Base-by-base conservation (phyloP, 2,329 filamentous ascomycete genomes). In the Botryosphaeria agaves region DNA sequence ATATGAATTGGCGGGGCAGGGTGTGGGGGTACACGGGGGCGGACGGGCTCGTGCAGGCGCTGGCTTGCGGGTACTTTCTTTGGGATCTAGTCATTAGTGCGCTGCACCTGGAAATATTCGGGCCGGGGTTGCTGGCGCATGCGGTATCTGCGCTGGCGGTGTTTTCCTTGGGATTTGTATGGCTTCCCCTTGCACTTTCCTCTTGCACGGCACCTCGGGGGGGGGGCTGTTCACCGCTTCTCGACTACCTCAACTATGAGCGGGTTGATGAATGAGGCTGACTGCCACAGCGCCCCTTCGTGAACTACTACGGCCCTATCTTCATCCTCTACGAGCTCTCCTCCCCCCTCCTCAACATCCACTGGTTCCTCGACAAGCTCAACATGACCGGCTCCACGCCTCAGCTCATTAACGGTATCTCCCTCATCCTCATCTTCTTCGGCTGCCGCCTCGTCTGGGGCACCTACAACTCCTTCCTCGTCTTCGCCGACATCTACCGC, bases 281-380 rank as follows among this genome's bases (percentile, higher is more conserved):
- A n/a, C n/a, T 31, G 3, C 15, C 28, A 31, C 47, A 89, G 81
- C 67, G 79, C 36, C 82, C 82, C 2, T 85, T 87, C 45, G 65
- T 85, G 39, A 85, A 87, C 59, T 85, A 75, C 59, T 91, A 89
- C 53, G 77, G 69, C 33, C 67, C 69, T 33, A 71, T 72, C 35
- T 91, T 91, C 53, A 81, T 91, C 44, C 73, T 89, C 34, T 91
- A 84, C 69, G 82, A 91, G 53, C 68, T 91, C 23, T 85, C 79
- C 16, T 79, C 76, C 4, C 80, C 81, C 5, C 85, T 89, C 53
- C 65, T 89, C 34, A 91, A 91, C 49, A 69, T 87, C 48, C 82
- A 91, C 61, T 91, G 82, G 82, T 89, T 89, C 60, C 81, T 79
- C 55, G 82, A 91, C 56, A 91, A 91, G 59, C 60, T 87, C 35